These are phyloP conservation scores for Daldinia sp. DNA, from an alignment of 2,329 filamentous ascomycete genomes.

Conservation along the genomic window DNA sequence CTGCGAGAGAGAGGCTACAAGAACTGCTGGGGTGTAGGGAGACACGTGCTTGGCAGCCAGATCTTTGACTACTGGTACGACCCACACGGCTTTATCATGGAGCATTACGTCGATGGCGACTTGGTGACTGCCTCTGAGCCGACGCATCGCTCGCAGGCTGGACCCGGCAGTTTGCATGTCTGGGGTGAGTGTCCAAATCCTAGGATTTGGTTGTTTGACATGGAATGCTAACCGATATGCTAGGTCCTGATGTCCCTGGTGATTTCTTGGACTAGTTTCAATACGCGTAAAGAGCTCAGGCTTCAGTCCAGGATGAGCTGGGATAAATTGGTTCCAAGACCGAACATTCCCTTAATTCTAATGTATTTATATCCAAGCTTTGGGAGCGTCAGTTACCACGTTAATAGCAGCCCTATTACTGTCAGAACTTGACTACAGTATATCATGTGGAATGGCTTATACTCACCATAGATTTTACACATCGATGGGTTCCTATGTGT, in stretches of 20 bases:
- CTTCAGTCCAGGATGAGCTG: not conserved
- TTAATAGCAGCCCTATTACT: not conserved
- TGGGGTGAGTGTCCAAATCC: constrained; percentile 54
- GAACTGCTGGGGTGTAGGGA: constrained; percentile 77
- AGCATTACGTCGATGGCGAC: constrained; percentile 79
- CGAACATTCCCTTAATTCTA: constrained; percentile 5
- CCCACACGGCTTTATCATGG: constrained; percentile 71
- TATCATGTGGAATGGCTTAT: not conserved
- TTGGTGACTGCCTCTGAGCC: constrained; percentile 67
- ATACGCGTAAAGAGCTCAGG: not conserved
- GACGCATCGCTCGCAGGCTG: constrained; percentile 56
- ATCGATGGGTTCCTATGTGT: not conserved
- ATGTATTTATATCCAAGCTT: constrained; percentile 32
- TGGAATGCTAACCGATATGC: constrained; percentile 7
- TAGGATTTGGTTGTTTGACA: not conserved
- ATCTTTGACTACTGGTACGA: constrained; percentile 82
- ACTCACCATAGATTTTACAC: not conserved
- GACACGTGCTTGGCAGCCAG: constrained; percentile 77
- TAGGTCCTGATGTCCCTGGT: constrained; percentile 47
- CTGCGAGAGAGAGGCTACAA: constrained; percentile 71
- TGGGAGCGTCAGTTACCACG: constrained; percentile 2
- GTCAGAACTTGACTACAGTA: not conserved
- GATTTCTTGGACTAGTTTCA: constrained; percentile 43
- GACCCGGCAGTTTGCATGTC: constrained; percentile 59
- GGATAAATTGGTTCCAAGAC: constrained; percentile 1